Evolutionary conservation across 179 eudicot species (phyloP).

Genomic region (Camellia oleifera): DNA sequence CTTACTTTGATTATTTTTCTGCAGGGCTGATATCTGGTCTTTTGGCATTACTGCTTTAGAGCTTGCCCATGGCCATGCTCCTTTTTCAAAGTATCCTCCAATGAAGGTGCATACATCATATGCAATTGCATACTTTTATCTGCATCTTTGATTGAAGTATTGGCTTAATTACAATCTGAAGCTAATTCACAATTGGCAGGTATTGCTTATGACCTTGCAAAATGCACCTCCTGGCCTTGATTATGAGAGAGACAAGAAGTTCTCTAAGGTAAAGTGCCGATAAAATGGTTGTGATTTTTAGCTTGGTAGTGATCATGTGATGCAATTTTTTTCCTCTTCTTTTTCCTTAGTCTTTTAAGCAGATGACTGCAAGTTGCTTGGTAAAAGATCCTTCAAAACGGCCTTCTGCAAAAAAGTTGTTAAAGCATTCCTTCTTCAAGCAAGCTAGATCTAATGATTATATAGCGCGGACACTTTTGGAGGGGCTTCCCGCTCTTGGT

Average conservation of each 20-base stretch:
- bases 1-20: conserved; percentile 18
- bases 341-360: conserved; percentile 69
- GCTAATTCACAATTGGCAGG: conserved; percentile 37
- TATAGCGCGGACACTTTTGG: conserved; percentile 63
- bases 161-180: neutral
- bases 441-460: conserved; percentile 93
- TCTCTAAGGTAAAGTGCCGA: conserved; percentile 56
- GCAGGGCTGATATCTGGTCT: conserved; percentile 96
- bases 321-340: conserved; percentile 7
- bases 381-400: conserved; percentile 94
- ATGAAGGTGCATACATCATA: conserved; percentile 60
- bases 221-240: conserved; percentile 95
- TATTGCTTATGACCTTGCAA: conserved; percentile 86
- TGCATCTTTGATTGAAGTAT: conserved; percentile 1
- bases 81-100: conserved; percentile 93
- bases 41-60: conserved; percentile 96
- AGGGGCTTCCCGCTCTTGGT: conserved; percentile 89
- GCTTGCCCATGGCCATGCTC: conserved; percentile 97
- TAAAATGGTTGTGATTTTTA: neutral
- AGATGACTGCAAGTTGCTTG: conserved; percentile 97
- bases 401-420: conserved; percentile 76
- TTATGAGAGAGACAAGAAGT: conserved; percentile 76
- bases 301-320: conserved; percentile 10
- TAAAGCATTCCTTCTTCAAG: conserved; percentile 87
- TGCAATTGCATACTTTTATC: neutral